Evolutionary conservation across 805 yeast genomes (phyloP).

Genomic region (Yarrowia sp.): DNA sequence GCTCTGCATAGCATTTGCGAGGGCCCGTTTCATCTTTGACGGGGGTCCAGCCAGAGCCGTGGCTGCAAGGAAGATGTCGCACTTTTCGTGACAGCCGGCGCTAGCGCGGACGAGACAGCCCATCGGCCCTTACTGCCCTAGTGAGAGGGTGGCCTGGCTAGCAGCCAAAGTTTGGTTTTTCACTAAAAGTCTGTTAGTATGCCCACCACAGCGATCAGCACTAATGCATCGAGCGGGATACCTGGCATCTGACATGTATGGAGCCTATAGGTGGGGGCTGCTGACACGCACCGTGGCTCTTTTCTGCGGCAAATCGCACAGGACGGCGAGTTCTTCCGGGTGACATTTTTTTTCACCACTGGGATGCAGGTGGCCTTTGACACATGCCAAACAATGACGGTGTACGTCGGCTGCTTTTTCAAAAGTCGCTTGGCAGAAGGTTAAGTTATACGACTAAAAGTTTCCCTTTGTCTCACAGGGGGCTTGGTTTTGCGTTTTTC

Average conservation of each 20-base stretch:
- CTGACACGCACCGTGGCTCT: neutral
- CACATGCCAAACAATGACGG: neutral
- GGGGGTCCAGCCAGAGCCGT: neutral
- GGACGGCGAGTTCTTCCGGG: neutral
- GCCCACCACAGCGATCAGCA: neutral
- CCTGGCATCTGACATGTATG: neutral
- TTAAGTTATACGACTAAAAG: neutral
- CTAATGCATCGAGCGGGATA: neutral
- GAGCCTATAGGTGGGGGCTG: neutral
- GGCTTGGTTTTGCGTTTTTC: neutral
- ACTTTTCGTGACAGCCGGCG: neutral
- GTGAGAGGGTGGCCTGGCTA: too few species aligned
- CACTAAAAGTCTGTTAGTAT: neutral
- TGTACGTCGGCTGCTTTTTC: neutral
- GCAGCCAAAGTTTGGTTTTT: too few species aligned
- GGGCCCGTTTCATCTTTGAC: neutral
- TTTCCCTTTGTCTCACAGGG: neutral
- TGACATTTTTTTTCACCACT: neutral
- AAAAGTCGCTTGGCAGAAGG: neutral
- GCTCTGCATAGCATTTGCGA: neutral
- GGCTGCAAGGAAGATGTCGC: slow-evolving; percentile 11
- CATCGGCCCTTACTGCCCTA: slow-evolving; percentile 1
- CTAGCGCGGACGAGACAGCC: neutral
- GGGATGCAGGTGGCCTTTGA: neutral
- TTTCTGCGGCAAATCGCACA: too few species aligned